Base-by-base conservation (phyloP, 805 yeast species). In the Babjeviella inositovora region DNA sequence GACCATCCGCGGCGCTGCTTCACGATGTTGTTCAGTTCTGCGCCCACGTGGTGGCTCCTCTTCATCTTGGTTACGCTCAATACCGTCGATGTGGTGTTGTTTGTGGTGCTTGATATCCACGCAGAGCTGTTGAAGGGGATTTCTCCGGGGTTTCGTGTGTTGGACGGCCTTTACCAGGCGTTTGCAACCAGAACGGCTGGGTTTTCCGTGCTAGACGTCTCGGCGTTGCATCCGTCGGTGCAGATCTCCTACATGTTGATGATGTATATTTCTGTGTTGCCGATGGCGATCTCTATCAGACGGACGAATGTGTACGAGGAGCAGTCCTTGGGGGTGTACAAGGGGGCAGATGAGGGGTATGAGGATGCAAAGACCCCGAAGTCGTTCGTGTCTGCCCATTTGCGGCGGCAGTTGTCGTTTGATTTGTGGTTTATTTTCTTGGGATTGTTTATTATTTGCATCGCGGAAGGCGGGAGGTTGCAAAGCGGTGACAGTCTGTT, bases 1-100 rank as follows among this genome's bases (percentile, higher is more conserved):
- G 96, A 85, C 31, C 98, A 90, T 45, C 99, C 99, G 2, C 70
- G 99, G 40, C 76, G 99, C 38, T 90, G 98, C 43, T 90, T 87
- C 41, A 84, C 97, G 4, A 50, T 90, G 28, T 53, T 90, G 27
- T 90, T 90, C 37, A 98, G 98, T 0, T 65, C 87, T 4, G 71
- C 73, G 2, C 93, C 97, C 3, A 87, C 98, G 0, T 82, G 94
- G 93, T 84, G 95, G 95, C 56, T 90, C 20, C 57, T 84, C 24
- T 57, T 69, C 27, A 79, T 85, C 11, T 55, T 90, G 30, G 59
- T 84, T 9, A 59, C 60, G 2, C 48, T 90, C 33, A 87, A 87
- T 42, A 63, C 59, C 2, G 62, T 74, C 6, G 99, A 90, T 48
- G 58, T 84, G 53, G 48, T 87, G 6, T 53, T 90, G 17, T 90